Conservation (phyloP, 108 stramenopile genomes). For the Conticribra weissflogii region DNA sequence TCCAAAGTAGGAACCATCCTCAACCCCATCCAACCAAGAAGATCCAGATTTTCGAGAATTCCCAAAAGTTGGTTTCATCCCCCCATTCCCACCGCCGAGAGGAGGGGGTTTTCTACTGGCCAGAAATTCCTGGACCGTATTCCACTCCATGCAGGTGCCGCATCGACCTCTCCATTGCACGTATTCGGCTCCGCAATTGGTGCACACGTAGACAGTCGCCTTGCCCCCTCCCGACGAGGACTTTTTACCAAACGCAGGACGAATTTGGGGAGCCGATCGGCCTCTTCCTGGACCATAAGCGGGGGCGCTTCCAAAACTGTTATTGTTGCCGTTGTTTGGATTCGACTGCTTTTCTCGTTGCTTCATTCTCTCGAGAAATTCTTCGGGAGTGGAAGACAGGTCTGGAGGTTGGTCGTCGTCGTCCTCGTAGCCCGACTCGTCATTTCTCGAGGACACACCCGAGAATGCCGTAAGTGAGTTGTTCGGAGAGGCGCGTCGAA, state of each 20-base stretch:
- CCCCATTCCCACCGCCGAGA: conserved; percentile 7
- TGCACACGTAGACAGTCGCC: conserved; percentile 66
- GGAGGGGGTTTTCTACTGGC: conserved; percentile 39
- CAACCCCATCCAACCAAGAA: conserved; percentile 81
- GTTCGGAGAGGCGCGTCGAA: too few relatives aligned
- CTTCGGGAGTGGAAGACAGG: not conserved
- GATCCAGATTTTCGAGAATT: conserved; percentile 22
- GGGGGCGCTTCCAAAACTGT: not conserved
- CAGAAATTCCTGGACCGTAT: conserved; percentile 81
- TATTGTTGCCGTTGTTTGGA: not conserved
- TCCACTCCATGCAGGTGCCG: conserved; percentile 91
- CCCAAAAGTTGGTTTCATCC: not conserved
- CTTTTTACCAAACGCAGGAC: conserved; percentile 65
- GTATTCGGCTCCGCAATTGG: conserved; percentile 87
- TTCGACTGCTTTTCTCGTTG: not conserved
- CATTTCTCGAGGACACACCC: conserved; percentile 2
- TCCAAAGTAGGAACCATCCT: conserved; percentile 16
- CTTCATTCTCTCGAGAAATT: conserved; percentile 16
- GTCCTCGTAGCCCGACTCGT: not conserved
- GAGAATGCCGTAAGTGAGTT: too few relatives aligned
- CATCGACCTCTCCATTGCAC: conserved; percentile 93
- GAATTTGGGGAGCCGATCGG: conserved; percentile 50
- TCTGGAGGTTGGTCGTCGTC: conserved; percentile 3
- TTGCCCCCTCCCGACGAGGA: conserved; percentile 23
- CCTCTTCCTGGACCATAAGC: conserved; percentile 45